Evolutionary conservation across 345 rosid species (phyloP).

Genomic region (Euphorbia lathyris): DNA sequence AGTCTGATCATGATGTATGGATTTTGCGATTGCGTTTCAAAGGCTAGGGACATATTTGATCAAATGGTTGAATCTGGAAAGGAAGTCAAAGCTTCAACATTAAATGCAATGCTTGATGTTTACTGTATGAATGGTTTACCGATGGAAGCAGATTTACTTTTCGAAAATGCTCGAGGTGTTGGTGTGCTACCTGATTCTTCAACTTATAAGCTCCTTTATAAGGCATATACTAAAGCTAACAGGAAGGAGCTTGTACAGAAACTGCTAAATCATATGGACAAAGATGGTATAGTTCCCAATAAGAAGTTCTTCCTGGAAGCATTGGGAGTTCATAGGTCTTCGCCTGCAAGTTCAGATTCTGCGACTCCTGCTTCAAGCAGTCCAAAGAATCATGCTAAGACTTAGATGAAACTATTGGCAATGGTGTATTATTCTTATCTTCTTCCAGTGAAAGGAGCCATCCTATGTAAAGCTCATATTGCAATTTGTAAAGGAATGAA

Average conservation of each 20-base stretch:
- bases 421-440: slow-evolving; percentile 7
- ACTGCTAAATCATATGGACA: slow-evolving; percentile 66
- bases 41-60: slow-evolving; percentile 70
- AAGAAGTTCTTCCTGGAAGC: slow-evolving; percentile 87
- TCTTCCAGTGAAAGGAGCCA: slow-evolving; percentile 7
- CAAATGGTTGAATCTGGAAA: slow-evolving; percentile 48
- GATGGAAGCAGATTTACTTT: slow-evolving; percentile 65
- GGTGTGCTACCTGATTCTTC: slow-evolving; percentile 56
- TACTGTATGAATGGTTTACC: slow-evolving; percentile 72
- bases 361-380: slow-evolving; percentile 17
- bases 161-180: slow-evolving; percentile 35
- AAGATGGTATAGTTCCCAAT: slow-evolving; percentile 73
- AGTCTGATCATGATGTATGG: slow-evolving; percentile 82
- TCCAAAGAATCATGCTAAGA: slow-evolving; percentile 22
- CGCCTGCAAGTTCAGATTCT: slow-evolving; percentile 37
- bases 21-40: slow-evolving; percentile 58
- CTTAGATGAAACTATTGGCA: slow-evolving; percentile 11
- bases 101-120: slow-evolving; percentile 80
- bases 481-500: slow-evolving; percentile 7
- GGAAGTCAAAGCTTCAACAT: slow-evolving; percentile 58
- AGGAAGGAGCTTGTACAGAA: slow-evolving; percentile 66
- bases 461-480: slow-evolving; percentile 10
- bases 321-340: slow-evolving; percentile 55
- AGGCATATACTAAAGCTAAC: slow-evolving; percentile 71
- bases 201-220: slow-evolving; percentile 82